These are phyloP conservation scores for Adansonia gregorii DNA, from an alignment of 441 rosid genomes.

Conservation along the genomic window DNA sequence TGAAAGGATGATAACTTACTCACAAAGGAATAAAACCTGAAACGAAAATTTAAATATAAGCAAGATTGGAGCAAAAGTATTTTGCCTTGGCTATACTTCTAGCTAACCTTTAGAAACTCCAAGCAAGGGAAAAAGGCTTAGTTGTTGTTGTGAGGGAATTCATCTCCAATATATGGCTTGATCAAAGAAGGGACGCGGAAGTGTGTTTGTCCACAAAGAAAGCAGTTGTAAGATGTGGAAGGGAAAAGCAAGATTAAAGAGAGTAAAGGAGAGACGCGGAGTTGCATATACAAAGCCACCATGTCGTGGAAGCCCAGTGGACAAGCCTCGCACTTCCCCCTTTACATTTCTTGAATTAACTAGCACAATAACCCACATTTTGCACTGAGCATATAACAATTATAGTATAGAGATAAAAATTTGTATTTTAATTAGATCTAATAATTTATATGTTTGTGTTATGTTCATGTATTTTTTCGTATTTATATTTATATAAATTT, in stretches of 20 bases:
- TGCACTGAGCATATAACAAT: too few relatives aligned
- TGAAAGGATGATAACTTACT: background rate
- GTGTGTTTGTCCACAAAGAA: constrained; percentile 40
- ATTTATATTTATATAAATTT: too few relatives aligned
- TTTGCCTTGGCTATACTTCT: background rate
- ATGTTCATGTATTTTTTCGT: too few relatives aligned
- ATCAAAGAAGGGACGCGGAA: constrained; percentile 39
- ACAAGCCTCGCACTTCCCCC: too few relatives aligned
- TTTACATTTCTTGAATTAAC: too few relatives aligned
- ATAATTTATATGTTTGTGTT: too few relatives aligned
- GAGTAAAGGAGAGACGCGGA: too few relatives aligned
- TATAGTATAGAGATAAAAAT: too few relatives aligned
- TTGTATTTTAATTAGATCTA: too few relatives aligned
- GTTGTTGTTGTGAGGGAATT: background rate
- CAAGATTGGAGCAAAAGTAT: background rate
- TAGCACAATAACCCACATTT: too few relatives aligned
- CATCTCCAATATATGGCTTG: background rate
- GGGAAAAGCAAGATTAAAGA: background rate
- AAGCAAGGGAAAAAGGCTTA: background rate
- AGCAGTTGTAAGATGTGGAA: background rate
- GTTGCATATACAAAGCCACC: too few relatives aligned
- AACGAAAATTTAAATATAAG: background rate
- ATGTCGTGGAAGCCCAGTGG: too few relatives aligned
- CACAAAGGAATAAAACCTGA: background rate
- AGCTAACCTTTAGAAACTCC: background rate